These are phyloP conservation scores for Penicillium herquei DNA, from an alignment of 495 filamentous ascomycete genomes.

Conservation along the genomic window DNA sequence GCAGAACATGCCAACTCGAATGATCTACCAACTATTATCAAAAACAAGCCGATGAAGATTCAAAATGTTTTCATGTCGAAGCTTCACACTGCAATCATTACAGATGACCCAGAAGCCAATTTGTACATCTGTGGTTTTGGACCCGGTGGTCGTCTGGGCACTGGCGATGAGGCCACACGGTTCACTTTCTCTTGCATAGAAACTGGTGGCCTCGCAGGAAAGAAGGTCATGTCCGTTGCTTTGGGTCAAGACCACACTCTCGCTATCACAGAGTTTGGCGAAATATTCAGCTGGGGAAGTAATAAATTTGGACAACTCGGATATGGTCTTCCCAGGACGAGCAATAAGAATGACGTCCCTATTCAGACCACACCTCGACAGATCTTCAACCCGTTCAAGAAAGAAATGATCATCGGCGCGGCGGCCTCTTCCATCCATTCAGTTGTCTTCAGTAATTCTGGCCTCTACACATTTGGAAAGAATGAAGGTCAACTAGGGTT, in stretches of 20 bases:
- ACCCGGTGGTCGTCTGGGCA: constrained; percentile 83
- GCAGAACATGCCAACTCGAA: constrained; percentile 20
- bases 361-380: constrained; percentile 79
- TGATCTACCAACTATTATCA: constrained; percentile 66
- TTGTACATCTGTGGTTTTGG: constrained; percentile 93
- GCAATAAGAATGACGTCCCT: constrained; percentile 65
- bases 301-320: constrained; percentile 87
- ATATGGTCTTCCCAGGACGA: constrained; percentile 61
- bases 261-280: constrained; percentile 75
- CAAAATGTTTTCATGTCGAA: constrained; percentile 85
- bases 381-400: constrained; percentile 86
- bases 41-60: constrained; percentile 66
- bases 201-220: constrained; percentile 65
- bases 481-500: constrained; percentile 94
- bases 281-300: constrained; percentile 89
- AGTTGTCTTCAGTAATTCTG: constrained; percentile 76
- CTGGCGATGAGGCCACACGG: constrained; percentile 82
- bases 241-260: constrained; percentile 90
- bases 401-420: constrained; percentile 75
- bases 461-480: constrained; percentile 92
- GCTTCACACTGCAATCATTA: constrained; percentile 85
- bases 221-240: constrained; percentile 67
- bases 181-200: constrained; percentile 82
- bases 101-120: constrained; percentile 86
- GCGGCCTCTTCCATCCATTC: constrained; percentile 93